Evolutionary conservation across 768 basidiomycete species (phyloP), one percentile per base, ranked within the genome.

Genomic region (Tulasnella sp.): DNA sequence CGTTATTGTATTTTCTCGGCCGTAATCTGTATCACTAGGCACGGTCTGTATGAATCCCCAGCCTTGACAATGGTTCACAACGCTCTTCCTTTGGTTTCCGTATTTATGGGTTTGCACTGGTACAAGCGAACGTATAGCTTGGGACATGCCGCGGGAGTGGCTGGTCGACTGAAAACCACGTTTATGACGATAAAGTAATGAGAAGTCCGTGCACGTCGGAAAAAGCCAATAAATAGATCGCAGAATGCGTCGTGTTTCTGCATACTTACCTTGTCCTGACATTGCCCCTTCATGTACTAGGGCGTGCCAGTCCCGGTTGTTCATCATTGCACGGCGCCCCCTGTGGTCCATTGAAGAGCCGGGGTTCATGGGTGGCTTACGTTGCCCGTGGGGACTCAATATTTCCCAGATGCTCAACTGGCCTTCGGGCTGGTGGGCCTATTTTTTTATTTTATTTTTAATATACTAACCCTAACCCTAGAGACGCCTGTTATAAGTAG

Each of bases 231-330:
- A 48, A 48, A 8, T 5, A 25, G 27, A 1, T 7, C 25, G 14
- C 7, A 4, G 15, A 15, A 31, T 32, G 9, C 8, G 3, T 19
- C 17, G 8, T 3, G 19, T n/a, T 25, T 25, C 46, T 32, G 29
- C 46, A 48, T 48, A 48, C 46, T 48, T 48, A 48, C 46, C 46
- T 48, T 31, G 46, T 48, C 15, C 46, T 48, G 46, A 31, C 46
- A 25, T 29, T 25, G 34, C 27, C 34, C 46, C 27, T 25, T 48
- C 46, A 48, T 3, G 46, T 12, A 48, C 34, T n/a, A n/a, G 46
- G 46, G 27, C 46, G 29, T 25, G 46, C 27, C 46, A 48, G 46
- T 32, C 34, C 34, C 46, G 46, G 15, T 25, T 32, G 15, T 31
- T 48, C 46, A 48, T 48, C 46, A 48, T 12, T 27, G 46, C 46